Conservation (phyloP, 805 yeast genomes). For the Kazachstania taianensis region DNA sequence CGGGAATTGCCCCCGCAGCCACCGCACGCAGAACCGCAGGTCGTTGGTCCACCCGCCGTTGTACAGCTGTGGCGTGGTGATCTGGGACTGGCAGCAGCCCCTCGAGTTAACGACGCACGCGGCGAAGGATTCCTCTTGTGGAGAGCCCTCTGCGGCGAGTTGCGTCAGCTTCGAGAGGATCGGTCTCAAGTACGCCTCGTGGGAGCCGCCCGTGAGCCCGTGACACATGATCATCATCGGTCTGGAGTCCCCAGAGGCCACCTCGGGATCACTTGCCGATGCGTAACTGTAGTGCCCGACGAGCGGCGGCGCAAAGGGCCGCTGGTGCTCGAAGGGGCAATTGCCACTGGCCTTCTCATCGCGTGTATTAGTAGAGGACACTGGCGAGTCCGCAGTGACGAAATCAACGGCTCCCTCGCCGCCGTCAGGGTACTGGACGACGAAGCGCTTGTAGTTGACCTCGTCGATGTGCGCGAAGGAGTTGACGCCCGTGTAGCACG, state of each 20-base stretch:
- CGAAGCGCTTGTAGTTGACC: slow-evolving; percentile 54
- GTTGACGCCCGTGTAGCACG: slow-evolving; percentile 48
- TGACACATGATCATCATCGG: slow-evolving; percentile 63
- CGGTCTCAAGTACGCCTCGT: slow-evolving; percentile 64
- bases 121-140: slow-evolving; percentile 39
- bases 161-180: slow-evolving; percentile 35
- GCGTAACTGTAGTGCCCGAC: slow-evolving; percentile 14
- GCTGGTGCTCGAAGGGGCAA: slow-evolving; percentile 30
- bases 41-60: slow-evolving; percentile 68
- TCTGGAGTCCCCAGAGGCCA: slow-evolving; percentile 28
- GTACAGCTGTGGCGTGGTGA: slow-evolving; percentile 62
- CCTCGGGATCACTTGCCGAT: slow-evolving; percentile 33
- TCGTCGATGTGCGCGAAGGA: slow-evolving; percentile 37
- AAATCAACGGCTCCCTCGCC: slow-evolving; percentile 66
- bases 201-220: slow-evolving; percentile 82
- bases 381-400: slow-evolving; percentile 18
- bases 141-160: background rate
- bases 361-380: too few species aligned
- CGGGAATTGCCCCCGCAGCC: slow-evolving; percentile 44
- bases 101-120: slow-evolving; percentile 60
- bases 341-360: background rate
- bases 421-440: slow-evolving; percentile 45
- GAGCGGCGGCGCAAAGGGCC: slow-evolving; percentile 20
- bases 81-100: slow-evolving; percentile 63
- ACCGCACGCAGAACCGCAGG: slow-evolving; percentile 44